Base-by-base conservation (phyloP, 2,329 filamentous ascomycete species). In the Chrysoporthe austroafricana region DNA sequence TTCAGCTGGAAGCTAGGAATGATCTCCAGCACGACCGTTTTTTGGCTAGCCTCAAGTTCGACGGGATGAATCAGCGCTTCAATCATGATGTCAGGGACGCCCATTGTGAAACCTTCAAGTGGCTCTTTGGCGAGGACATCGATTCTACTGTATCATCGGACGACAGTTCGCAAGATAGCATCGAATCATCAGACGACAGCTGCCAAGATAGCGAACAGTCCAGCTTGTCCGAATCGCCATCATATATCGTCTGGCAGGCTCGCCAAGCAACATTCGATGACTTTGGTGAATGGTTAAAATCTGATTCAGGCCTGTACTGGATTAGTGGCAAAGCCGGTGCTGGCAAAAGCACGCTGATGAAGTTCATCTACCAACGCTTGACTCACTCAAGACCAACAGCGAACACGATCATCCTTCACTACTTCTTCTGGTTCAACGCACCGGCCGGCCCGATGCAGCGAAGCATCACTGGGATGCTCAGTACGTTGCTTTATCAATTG, bases 291-390 rank as follows among this genome's bases (percentile, higher is more conserved):
- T 63, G 62, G 62, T 43, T 63, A 18, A 54, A 4, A n/a, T 18
- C 62, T 13, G 62, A 63, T 34, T 32, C 54, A 36, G 21, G n/a
- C 16, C 21, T 63, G 2, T 63, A 63, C 39, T 57, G 50, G 62
- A 63, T 57, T 4, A 63, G 48, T 26, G 62, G 62, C 50, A 63
- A 63, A 9, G 39, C 62, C 36, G 62, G 62, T 44, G 54, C 62
- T 13, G 62, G 62, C 2, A 63, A 63, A 21, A 56, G 48, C 3
- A 56, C 62, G 3, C 62, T 57, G 36, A 63, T 63, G 62, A 56
- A n/a, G n/a, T 63, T 34, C 62, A 36, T 63, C 50, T 57, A n/a
- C 3, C 39, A 63, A 21, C 39, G 18, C 44, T 0, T 46, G 16
- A 16, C 3, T 46, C 44, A 7, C 16, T 46, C 44, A 46, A 18